A percentile compares a stretch with the other conserved stretches of the same genome.
Conservation (phyloP, 768 basidiomycete genomes). For the Tephrocybe sp. region DNA sequence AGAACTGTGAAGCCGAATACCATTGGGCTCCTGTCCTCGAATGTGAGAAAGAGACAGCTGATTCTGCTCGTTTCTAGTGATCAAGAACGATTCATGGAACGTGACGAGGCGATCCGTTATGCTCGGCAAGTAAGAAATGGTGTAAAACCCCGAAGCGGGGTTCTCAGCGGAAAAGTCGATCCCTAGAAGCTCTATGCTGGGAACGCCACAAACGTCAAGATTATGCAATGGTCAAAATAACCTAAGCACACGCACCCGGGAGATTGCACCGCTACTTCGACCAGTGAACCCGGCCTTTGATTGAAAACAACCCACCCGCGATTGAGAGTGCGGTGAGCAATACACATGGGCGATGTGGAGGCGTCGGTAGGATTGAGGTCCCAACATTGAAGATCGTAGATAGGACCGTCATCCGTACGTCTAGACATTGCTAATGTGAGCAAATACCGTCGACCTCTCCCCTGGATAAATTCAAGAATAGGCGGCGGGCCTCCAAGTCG, state of each 20-base stretch:
- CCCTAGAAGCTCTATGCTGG: conserved; percentile 40
- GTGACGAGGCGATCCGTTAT: conserved; percentile 26
- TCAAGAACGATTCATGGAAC: conserved; percentile 33
- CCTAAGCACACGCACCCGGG: conserved; percentile 28
- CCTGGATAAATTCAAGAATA: conserved; percentile 43
- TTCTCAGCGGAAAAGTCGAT: conserved; percentile 33
- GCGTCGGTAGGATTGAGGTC: conserved; percentile 29
- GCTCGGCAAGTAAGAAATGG: conserved; percentile 25
- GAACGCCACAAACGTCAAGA: background rate
- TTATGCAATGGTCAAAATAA: background rate
- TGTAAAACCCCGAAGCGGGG: conserved; percentile 35
- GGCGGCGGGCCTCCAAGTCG: conserved; percentile 34
- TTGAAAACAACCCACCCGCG: conserved; percentile 48
- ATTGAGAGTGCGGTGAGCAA: conserved; percentile 37
- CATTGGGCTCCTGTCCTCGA: conserved; percentile 31
- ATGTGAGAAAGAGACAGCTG: conserved; percentile 27
- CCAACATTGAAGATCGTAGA: conserved; percentile 54
- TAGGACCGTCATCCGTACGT: conserved; percentile 16
- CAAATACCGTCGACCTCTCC: conserved; percentile 38
- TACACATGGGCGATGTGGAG: conserved; percentile 28
- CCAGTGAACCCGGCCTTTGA: conserved; percentile 28
- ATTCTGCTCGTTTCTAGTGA: conserved; percentile 31
- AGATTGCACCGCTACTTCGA: conserved; percentile 40
- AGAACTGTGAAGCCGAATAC: conserved; percentile 34
- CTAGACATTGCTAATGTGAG: conserved; percentile 36